These are phyloP conservation scores for Apophysomyces ossiformis DNA, from an alignment of 371 early-diverging fungal genomes.

Conservation along the genomic window DNA sequence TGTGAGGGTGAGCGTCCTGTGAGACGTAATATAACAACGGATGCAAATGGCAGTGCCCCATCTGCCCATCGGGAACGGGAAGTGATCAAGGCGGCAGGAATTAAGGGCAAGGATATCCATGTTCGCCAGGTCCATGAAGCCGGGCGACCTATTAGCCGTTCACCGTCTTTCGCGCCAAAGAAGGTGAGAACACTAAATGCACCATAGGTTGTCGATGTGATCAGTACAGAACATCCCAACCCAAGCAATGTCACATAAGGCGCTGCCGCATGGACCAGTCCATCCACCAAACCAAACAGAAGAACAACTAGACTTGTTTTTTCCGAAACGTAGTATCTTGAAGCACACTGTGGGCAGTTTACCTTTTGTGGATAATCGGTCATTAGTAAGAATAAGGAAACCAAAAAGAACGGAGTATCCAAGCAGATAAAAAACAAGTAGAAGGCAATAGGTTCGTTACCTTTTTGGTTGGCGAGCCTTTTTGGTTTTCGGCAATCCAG, in stretches of 20 bases:
- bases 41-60: slow-evolving; percentile 39
- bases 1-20: slow-evolving; percentile 2
- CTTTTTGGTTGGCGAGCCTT: slow-evolving; percentile 57
- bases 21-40: slow-evolving; percentile 31
- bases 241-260: slow-evolving; percentile 72
- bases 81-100: slow-evolving; percentile 64
- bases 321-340: slow-evolving; percentile 67
- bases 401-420: too few relatives aligned
- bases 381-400: too few relatives aligned
- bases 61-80: slow-evolving; percentile 60
- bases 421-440: slow-evolving; percentile 8
- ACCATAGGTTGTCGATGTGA: slow-evolving; percentile 68
- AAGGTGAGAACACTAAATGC: slow-evolving; percentile 73
- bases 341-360: slow-evolving; percentile 77
- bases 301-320: slow-evolving; percentile 52
- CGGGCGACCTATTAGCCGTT: slow-evolving; percentile 63
- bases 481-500: slow-evolving; percentile 79
- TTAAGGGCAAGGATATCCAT: slow-evolving; percentile 70
- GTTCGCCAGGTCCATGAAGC: slow-evolving; percentile 68
- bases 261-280: slow-evolving; percentile 61
- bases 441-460: slow-evolving; percentile 25
- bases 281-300: slow-evolving; percentile 59
- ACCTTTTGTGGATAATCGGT: slow-evolving; percentile 42
- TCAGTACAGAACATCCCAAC: slow-evolving; percentile 60
- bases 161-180: slow-evolving; percentile 69